Evolutionary conservation across 768 basidiomycete species (phyloP).

Genomic region (Psilocybe azurescens): DNA sequence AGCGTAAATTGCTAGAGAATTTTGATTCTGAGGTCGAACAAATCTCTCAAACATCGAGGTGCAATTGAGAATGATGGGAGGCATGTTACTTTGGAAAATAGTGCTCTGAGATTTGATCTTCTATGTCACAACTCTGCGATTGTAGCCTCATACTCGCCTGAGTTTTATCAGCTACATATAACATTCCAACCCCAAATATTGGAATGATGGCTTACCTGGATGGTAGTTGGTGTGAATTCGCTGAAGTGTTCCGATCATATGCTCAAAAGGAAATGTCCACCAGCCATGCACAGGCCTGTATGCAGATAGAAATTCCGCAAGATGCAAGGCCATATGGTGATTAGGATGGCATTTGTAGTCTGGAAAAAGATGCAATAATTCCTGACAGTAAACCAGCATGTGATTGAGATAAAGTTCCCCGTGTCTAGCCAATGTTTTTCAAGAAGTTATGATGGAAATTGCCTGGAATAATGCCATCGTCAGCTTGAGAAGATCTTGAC

Average conservation of each 20-base stretch:
- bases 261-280: slow-evolving; percentile 46
- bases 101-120: background rate
- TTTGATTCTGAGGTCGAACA: background rate
- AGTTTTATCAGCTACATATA: no score
- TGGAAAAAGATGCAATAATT: slow-evolving; percentile 7
- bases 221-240: slow-evolving; percentile 34
- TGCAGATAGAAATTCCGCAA: slow-evolving; percentile 25
- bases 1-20: slow-evolving; percentile 1
- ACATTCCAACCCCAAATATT: background rate
- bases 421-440: background rate
- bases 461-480: slow-evolving; percentile 17
- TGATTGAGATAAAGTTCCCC: background rate
- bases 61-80: background rate
- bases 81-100: slow-evolving; percentile 6
- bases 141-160: slow-evolving; percentile 18
- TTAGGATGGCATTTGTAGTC: slow-evolving; percentile 24
- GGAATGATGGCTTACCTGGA: slow-evolving; percentile 1
- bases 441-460: slow-evolving; percentile 4
- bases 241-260: slow-evolving; percentile 41
- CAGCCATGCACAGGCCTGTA: slow-evolving; percentile 39
- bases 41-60: slow-evolving; percentile 2
- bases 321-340: slow-evolving; percentile 30
- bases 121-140: slow-evolving; percentile 8
- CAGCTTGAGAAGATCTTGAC: slow-evolving; percentile 3
- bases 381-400: slow-evolving; percentile 3